Conservation (phyloP, 371 early-diverging fungal species). For the Rhizopus microsporus region DNA sequence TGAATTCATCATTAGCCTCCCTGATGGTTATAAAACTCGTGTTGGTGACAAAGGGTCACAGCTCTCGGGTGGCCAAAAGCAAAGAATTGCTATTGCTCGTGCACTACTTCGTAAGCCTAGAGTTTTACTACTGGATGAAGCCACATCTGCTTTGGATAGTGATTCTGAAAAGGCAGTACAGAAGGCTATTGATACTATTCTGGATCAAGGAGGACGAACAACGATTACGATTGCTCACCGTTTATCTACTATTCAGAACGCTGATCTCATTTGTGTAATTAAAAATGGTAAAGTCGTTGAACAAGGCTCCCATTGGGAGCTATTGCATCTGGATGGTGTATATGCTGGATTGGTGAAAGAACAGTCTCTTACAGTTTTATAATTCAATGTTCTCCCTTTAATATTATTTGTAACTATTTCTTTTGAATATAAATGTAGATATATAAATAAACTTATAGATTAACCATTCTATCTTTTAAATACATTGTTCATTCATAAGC, state of each 20-base stretch:
- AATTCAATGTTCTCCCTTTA: neutral
- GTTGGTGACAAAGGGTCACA: slow-evolving; percentile 78
- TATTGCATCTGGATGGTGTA: slow-evolving; percentile 46
- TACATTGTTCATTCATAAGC: too few species aligned
- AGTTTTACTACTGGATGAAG: slow-evolving; percentile 94
- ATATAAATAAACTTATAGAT: too few species aligned
- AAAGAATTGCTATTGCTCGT: slow-evolving; percentile 73
- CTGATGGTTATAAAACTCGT: slow-evolving; percentile 77
- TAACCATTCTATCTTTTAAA: too few species aligned
- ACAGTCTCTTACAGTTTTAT: slow-evolving; percentile 21
- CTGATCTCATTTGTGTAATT: slow-evolving; percentile 76
- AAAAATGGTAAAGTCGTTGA: slow-evolving; percentile 79
- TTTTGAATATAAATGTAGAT: too few species aligned
- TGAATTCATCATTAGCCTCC: slow-evolving; percentile 68
- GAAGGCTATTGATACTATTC: slow-evolving; percentile 76
- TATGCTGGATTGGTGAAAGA: slow-evolving; percentile 37
- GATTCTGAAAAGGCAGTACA: slow-evolving; percentile 89
- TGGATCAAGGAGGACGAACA: slow-evolving; percentile 57
- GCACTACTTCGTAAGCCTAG: slow-evolving; percentile 80
- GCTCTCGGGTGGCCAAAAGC: slow-evolving; percentile 73
- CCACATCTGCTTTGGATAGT: slow-evolving; percentile 91
- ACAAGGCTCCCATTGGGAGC: slow-evolving; percentile 76
- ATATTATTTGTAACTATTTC: too few species aligned
- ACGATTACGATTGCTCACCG: slow-evolving; percentile 75
- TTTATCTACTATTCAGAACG: slow-evolving; percentile 71